Conservation (phyloP, 2,329 filamentous ascomycete genomes). For the Beauveria medogensis region DNA sequence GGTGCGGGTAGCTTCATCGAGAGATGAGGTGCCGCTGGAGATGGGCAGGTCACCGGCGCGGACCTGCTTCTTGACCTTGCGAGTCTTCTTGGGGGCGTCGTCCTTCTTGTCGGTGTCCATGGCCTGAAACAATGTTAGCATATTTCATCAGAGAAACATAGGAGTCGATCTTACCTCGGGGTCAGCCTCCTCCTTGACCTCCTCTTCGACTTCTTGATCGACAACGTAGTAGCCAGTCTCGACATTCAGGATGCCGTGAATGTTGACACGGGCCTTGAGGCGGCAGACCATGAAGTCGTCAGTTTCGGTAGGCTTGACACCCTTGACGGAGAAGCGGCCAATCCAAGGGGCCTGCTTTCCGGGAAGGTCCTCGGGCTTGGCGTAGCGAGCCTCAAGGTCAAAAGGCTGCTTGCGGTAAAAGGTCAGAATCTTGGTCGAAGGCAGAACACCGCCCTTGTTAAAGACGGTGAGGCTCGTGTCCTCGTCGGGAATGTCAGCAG, state of each 20-base stretch:
- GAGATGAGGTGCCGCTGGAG: slow-evolving; percentile 69
- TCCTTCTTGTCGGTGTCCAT: slow-evolving; percentile 77
- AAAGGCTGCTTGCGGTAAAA: slow-evolving; percentile 99
- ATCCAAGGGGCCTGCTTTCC: slow-evolving; percentile 93
- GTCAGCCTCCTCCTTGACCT: slow-evolving; percentile 64
- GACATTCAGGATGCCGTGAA: slow-evolving; percentile 92
- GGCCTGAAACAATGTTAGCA: slow-evolving; percentile 43
- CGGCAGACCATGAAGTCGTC: slow-evolving; percentile 99
- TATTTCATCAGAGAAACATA: neutral
- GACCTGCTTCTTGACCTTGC: slow-evolving; percentile 99
- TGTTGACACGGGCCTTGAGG: slow-evolving; percentile 92
- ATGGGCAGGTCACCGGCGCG: slow-evolving; percentile 94
- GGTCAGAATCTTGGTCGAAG: slow-evolving; percentile 97
- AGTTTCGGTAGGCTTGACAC: slow-evolving; percentile 84
- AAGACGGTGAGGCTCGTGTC: slow-evolving; percentile 96
- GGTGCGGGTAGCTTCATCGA: slow-evolving; percentile 62
- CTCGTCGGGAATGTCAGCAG: slow-evolving; percentile 94
- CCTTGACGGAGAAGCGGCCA: slow-evolving; percentile 95
- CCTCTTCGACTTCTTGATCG: slow-evolving; percentile 94
- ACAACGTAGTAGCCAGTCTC: slow-evolving; percentile 98
- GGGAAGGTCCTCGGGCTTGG: slow-evolving; percentile 76
- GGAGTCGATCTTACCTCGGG: slow-evolving; percentile 55
- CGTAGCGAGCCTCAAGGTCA: slow-evolving; percentile 90
- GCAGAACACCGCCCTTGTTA: slow-evolving; percentile 93
- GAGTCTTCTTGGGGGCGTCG: slow-evolving; percentile 71